Base-by-base conservation (phyloP, 2,329 filamentous ascomycete genomes). In the Colletotrichum sidae region DNA sequence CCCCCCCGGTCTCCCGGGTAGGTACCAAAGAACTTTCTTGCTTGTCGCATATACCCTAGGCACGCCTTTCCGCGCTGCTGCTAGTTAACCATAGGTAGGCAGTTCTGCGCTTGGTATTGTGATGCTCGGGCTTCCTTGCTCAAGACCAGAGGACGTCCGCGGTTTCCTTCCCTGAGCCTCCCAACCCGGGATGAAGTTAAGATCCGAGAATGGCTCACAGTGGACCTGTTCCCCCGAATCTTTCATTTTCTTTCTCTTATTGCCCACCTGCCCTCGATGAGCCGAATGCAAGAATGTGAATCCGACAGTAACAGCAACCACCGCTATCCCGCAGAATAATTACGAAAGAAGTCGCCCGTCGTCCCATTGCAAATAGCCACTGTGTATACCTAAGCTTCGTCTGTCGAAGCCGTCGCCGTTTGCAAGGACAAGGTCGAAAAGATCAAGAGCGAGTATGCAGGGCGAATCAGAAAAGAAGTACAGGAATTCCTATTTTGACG, bases 401-500 rank as follows among this genome's bases (percentile, higher is more conserved):
- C 93, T 72, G 88, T 93, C 58, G 87, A 92, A 70, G 92, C 92
- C 0, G 87, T 84, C 3, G 84, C 84, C 25, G 86, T 90, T 63
- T 96, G 93, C 77, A 83, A 81, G 58, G 86, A 85, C 60, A 92
- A 85, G 78, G 91, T 84, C 4, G 83, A 81, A 34, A 86, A 87
- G 74, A 89, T 90, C 65, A 82, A 87, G 53, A 81, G 82, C 62
- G 87, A 89, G 72, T 96, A 93, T 74, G 88, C 25, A 86, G 92
- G 8, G 82, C 93, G 62, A 97, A 97, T 76, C 90, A 93, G 25
- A 4, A 25, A 25, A 25, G 72, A 95, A 93, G 76, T 97, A 96
- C 74, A 86, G 90, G 13, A 93, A 96, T 73, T 87, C 90, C n/a
- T 89, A 96, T 75, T 97, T 97, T 73, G 91, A 97, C 74, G 88